Evolutionary conservation across 257 asterid species (phyloP).

Genomic region (Buddleja alternifolia): DNA sequence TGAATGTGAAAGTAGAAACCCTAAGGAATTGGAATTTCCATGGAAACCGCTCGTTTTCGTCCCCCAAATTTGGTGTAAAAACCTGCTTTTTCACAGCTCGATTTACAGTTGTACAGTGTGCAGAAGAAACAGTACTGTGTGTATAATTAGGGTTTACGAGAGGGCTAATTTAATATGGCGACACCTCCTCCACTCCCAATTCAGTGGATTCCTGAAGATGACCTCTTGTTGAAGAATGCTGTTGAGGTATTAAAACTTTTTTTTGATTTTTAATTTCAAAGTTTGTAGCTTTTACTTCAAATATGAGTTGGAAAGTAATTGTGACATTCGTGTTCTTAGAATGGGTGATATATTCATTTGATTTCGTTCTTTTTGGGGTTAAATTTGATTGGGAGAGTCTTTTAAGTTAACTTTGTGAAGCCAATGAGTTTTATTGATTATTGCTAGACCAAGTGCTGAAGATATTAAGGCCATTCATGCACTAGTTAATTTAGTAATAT

Average conservation of each 20-base stretch:
- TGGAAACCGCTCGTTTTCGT: slow-evolving; percentile 9
- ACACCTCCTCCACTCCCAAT: slow-evolving; percentile 43
- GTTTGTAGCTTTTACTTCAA: not conserved
- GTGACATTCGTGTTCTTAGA: too few relatives aligned
- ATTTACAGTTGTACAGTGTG: slow-evolving; percentile 18
- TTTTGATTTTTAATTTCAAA: not conserved
- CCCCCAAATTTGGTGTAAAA: slow-evolving; percentile 3
- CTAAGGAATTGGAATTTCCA: slow-evolving; percentile 12
- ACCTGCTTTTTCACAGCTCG: slow-evolving; percentile 8
- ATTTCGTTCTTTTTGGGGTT: too few relatives aligned
- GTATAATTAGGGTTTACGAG: slow-evolving; percentile 52
- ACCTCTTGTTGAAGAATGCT: slow-evolving; percentile 78
- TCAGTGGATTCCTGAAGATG: slow-evolving; percentile 85
- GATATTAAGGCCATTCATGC: slow-evolving; percentile 6
- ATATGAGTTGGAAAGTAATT: too few relatives aligned
- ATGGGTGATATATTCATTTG: too few relatives aligned
- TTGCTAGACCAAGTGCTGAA: too few relatives aligned
- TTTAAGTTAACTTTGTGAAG: too few relatives aligned
- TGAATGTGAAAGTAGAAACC: slow-evolving; percentile 12
- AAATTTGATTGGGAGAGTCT: too few relatives aligned
- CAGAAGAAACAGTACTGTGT: slow-evolving; percentile 12
- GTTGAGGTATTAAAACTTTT: slow-evolving; percentile 58
- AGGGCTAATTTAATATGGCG: slow-evolving; percentile 49
- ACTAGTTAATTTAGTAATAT: slow-evolving; percentile 1
- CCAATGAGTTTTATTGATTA: too few relatives aligned